Base-by-base conservation (phyloP, 2,329 filamentous ascomycete genomes). In the Monosporascus ibericus region DNA sequence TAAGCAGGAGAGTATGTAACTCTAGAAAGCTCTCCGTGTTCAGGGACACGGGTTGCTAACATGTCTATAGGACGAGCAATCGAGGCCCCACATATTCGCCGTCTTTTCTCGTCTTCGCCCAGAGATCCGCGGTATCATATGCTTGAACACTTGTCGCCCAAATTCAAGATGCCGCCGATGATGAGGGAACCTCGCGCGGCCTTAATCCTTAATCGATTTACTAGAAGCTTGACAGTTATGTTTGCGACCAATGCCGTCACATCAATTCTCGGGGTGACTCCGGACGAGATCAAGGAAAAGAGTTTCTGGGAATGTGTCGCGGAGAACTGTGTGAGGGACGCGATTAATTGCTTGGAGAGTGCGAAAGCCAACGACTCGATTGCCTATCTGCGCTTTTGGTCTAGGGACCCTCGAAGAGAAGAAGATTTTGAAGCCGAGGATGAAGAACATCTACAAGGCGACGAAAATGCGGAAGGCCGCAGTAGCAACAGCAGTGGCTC, bases 361-460 rank as follows among this genome's bases (percentile, higher is more conserved):
- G 90, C 90, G 22, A 95, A 95, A 67, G 86, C 87, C 27, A 95
- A 95, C 62, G 89, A 95, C 66, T 95, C 90, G 2, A 94, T 95
- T 62, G 90, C 90, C 2, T 95, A 95, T 63, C 75, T 95, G 54
- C 86, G 90, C 18, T 95, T 95, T 67, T 89, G 85, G 80, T 92
- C 88, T 63, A 80, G 88, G 50, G 86, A 94, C 65, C 89, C 89
- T 18, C 77, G 86, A 30, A 74, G 79, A 52, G 77, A 76, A 27
- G 77, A 80, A 51, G 76, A 81, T 48, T 70, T 77, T 11, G 66
- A 72, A 40, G 67, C 68, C 18, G 70, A 75, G 9, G 68, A 71
- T 11, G 70, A 69, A 11, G 67, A 68, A 20, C 68, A 75, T 27
- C 70, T 72, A 22, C 73, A 73, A 75, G 72, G 73, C 34, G 72